A percentile compares a stretch with the other conserved stretches of the same genome.
phyloP scores from a whole-genome alignment of 352 stramenopile species.

The Globisporangium takayamanum region DNA sequence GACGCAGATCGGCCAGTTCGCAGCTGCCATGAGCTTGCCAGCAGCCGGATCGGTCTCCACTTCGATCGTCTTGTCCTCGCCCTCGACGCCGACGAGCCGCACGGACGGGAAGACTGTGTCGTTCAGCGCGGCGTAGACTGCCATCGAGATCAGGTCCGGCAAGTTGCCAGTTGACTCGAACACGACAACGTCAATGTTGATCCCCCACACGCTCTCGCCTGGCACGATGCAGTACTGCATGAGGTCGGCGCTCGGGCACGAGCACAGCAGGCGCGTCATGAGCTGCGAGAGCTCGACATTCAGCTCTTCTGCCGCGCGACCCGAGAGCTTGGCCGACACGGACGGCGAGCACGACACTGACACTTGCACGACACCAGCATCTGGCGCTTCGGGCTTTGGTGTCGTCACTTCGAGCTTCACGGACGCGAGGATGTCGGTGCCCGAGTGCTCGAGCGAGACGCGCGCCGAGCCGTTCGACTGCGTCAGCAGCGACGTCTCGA shows the following conservation, averaged over 20 bases:
- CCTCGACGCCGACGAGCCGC: slow-evolving; percentile 59
- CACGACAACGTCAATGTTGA: slow-evolving; percentile 72
- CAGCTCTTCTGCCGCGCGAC: slow-evolving; percentile 62
- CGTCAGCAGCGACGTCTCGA: slow-evolving; percentile 66
- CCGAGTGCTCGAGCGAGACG: slow-evolving; percentile 52
- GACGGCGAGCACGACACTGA: slow-evolving; percentile 62
- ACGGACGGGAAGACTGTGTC: slow-evolving; percentile 75
- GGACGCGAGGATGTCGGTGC: slow-evolving; percentile 69
- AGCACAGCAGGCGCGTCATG: slow-evolving; percentile 61
- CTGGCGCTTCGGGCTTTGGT: slow-evolving; percentile 36
- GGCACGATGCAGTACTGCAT: slow-evolving; percentile 62
- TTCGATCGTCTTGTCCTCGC: slow-evolving; percentile 71
- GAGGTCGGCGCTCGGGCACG: slow-evolving; percentile 43
- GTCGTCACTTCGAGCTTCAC: slow-evolving; percentile 70
- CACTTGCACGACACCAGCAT: slow-evolving; percentile 46
- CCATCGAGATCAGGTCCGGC: slow-evolving; percentile 69
- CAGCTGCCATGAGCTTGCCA: slow-evolving; percentile 42
- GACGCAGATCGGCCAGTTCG: slow-evolving; percentile 62
- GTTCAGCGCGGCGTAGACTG: slow-evolving; percentile 73
- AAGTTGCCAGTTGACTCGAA: slow-evolving; percentile 77
- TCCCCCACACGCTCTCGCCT: slow-evolving; percentile 64
- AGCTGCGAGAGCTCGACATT: slow-evolving; percentile 77
- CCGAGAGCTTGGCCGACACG: slow-evolving; percentile 65
- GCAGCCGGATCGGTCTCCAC: slow-evolving; percentile 66
- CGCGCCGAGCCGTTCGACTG: slow-evolving; percentile 78